Conservation (phyloP, 2,329 filamentous ascomycete genomes). For the Verticillium nubilum region DNA sequence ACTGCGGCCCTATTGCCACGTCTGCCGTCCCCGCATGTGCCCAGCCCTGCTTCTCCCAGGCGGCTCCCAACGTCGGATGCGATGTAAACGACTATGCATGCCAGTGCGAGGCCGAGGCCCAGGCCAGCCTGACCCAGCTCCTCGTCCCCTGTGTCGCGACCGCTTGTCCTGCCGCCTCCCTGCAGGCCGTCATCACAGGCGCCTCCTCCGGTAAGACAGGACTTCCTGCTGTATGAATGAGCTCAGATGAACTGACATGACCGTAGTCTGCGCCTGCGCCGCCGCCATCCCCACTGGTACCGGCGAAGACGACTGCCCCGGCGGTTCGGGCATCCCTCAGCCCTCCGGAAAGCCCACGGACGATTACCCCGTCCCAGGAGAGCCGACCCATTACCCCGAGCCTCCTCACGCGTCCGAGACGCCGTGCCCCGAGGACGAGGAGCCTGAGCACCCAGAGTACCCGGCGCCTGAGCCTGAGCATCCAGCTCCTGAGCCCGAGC, state of each 20-base stretch:
- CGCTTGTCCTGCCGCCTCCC: slow-evolving; percentile 15
- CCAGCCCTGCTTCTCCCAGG: slow-evolving; percentile 19
- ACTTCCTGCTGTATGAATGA: not conserved
- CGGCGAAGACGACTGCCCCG: not conserved
- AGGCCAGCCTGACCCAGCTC: slow-evolving; percentile 15
- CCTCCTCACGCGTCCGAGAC: not conserved
- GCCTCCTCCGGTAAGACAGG: slow-evolving; percentile 9
- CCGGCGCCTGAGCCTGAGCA: not conserved
- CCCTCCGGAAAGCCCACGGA: not conserved
- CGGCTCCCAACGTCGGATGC: slow-evolving; percentile 20
- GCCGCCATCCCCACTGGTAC: not conserved
- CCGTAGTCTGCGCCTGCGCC: not conserved
- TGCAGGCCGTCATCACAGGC: slow-evolving; percentile 19
- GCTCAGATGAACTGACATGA: not conserved
- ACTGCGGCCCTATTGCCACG: slow-evolving; percentile 20
- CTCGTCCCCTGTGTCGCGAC: slow-evolving; percentile 22
- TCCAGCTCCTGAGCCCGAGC: not conserved
- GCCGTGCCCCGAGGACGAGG: not conserved
- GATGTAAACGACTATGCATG: slow-evolving; percentile 19
- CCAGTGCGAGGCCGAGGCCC: slow-evolving; percentile 18
- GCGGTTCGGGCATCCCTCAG: not conserved
- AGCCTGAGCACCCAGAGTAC: not conserved
- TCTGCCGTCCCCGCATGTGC: slow-evolving; percentile 20
- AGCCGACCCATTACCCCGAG: not conserved
- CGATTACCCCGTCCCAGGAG: not conserved